Evolutionary conservation across 345 rosid genomes (phyloP), one percentile per base, ranked within the genome.

Genomic region (Salix purpurea): DNA sequence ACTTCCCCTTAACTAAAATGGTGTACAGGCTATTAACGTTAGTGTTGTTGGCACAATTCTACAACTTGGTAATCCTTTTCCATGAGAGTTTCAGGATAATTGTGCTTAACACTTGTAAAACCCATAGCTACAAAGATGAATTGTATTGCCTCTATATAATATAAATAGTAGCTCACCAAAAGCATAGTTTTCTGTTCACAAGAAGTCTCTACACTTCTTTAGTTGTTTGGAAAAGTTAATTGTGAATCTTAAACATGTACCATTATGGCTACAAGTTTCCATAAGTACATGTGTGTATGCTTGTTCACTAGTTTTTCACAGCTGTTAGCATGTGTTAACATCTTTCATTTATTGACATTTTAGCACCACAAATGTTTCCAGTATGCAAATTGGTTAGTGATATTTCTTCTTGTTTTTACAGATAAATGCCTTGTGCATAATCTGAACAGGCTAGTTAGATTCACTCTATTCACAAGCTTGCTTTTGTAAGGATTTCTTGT

Each of bases 391-490:
- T 46, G 24, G 46, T 46, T 70, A 21, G 42, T 13, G 24, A 28
- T 19, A 74, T 67, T 67, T n/a, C 62, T 77, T 44, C 9, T 74
- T 81, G 28, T 75, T 71, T 84, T 70, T 79, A 78, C 76, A 96
- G 98, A 91, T 96, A 84, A 87, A 91, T 76, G 96, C 97, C 42
- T 81, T 96, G 80, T 86, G 92, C 83, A 88, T 90, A 94, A 76
- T 93, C 97, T 71, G 97, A 93, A 86, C 98, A 91, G 85, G 92
- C 97, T 70, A 94, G 92, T 50, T 90, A 89, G 83, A 92, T 89
- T 83, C 92, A 93, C 87, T 93, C 94, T 77, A 91, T 89, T 87
- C 97, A 93, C 87, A 96, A 90, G 91, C 97, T 96, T 78, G 94
- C 98, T 72, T 80, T 91, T 92, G 99, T 96, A 87, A 84, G 72